Percentiles rank a stretch among this genome's conserved stretches.
phyloP scores from a whole-genome alignment of 768 basidiomycete genomes.

The Lentinus brumalis region DNA sequence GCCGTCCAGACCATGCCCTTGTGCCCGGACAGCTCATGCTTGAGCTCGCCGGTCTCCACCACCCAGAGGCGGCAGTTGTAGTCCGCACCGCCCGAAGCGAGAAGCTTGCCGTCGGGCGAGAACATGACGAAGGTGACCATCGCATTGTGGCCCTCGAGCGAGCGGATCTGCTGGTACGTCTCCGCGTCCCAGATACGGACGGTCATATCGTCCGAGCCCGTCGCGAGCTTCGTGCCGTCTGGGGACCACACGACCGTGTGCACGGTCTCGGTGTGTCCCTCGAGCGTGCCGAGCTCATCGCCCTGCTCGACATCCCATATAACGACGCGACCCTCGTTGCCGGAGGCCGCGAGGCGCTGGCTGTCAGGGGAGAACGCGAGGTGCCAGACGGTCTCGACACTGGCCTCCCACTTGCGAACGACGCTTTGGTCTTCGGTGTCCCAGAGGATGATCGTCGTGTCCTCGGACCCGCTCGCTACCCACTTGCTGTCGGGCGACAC shows the following conservation, averaged over 20 bases:
- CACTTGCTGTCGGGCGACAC: conserved; percentile 11
- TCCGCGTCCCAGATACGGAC: conserved; percentile 26
- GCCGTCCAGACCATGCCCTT: conserved; percentile 32
- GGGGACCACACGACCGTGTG: conserved; percentile 12
- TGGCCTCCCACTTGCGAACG: conserved; percentile 6
- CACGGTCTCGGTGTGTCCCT: conserved; percentile 7
- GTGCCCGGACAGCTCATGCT: conserved; percentile 14
- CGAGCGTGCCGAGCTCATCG: conserved; percentile 1
- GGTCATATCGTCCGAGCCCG: conserved; percentile 46
- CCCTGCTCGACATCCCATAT: conserved; percentile 8
- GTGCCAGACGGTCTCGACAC: conserved; percentile 16
- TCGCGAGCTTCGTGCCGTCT: conserved; percentile 36
- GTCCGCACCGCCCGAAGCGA: conserved; percentile 8
- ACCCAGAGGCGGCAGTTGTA: conserved; percentile 33
- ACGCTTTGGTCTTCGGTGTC: background rate
- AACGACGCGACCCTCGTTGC: conserved; percentile 3
- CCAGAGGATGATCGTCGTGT: conserved; percentile 17
- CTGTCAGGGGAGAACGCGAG: conserved; percentile 25
- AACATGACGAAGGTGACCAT: conserved; percentile 12
- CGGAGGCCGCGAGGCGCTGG: conserved; percentile 12
- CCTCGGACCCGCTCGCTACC: conserved; percentile 15
- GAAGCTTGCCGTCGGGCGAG: conserved; percentile 13
- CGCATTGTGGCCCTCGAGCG: conserved; percentile 9
- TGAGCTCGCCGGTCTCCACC: conserved; percentile 38
- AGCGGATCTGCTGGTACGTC: conserved; percentile 2